These are phyloP conservation scores for Xylogone sp. DNA, from an alignment of 2,329 filamentous ascomycete species.

Conservation along the genomic window DNA sequence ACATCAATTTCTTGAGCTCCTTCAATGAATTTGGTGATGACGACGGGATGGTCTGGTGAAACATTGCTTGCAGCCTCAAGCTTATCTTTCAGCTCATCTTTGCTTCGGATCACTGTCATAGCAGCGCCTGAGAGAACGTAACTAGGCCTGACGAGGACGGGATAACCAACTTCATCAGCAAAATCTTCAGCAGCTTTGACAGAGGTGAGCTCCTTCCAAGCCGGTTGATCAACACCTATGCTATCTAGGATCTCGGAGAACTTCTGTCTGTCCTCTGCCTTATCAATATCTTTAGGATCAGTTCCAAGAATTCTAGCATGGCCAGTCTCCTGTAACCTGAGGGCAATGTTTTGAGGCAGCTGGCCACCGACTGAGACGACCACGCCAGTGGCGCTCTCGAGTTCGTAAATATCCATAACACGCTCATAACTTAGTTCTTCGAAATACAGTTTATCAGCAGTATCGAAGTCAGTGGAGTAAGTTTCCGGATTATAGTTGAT, in stretches of 20 bases:
- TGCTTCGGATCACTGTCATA: conserved; percentile 92
- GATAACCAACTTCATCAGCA: conserved; percentile 81
- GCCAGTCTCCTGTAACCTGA: conserved; percentile 87
- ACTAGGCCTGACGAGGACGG: conserved; percentile 88
- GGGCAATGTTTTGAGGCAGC: conserved; percentile 94
- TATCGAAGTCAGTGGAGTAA: conserved; percentile 78
- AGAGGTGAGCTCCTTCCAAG: conserved; percentile 95
- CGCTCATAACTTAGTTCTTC: conserved; percentile 96
- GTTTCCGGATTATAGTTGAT: conserved; percentile 92
- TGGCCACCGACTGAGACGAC: conserved; percentile 96
- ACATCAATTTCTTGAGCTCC: conserved; percentile 95
- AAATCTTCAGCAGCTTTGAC: conserved; percentile 85
- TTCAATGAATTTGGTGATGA: conserved; percentile 98
- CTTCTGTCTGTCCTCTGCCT: conserved; percentile 96
- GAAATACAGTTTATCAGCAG: conserved; percentile 89
- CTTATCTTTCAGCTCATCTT: conserved; percentile 91
- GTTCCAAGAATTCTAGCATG: conserved; percentile 90
- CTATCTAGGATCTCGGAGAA: conserved; percentile 97
- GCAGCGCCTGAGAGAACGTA: conserved; percentile 97
- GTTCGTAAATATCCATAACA: conserved; percentile 98
- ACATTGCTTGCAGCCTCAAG: conserved; percentile 85
- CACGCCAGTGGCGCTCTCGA: conserved; percentile 79
- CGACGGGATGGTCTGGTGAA: conserved; percentile 93
- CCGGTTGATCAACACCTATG: conserved; percentile 94
- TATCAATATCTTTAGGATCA: conserved; percentile 91